Evolutionary conservation across 305 asterid species (phyloP).

Genomic region (Fraxinus velutina): DNA sequence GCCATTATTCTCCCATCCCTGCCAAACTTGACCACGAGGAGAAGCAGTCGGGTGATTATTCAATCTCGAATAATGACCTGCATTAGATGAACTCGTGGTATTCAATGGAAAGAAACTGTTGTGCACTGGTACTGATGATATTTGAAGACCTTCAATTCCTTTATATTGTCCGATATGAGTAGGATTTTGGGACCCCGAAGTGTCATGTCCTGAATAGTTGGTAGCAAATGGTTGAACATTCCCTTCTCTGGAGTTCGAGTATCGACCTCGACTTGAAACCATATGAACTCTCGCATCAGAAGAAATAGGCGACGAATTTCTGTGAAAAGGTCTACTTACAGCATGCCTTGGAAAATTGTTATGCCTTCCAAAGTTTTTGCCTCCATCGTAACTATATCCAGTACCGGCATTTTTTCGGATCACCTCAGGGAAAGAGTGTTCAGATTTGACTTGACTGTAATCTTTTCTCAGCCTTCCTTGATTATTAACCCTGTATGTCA

Average conservation of each 20-base stretch:
- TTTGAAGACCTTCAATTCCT: conserved; percentile 2
- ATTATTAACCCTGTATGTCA: conserved; percentile 16
- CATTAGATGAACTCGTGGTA: background rate
- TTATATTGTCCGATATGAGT: background rate
- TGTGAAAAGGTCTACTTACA: background rate
- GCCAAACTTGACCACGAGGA: background rate
- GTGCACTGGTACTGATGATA: background rate
- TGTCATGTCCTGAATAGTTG: background rate
- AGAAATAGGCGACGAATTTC: background rate
- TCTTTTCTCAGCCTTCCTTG: background rate
- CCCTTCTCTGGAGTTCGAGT: background rate
- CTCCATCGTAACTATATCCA: conserved; percentile 27
- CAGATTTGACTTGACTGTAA: background rate
- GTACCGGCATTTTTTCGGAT: background rate
- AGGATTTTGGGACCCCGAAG: background rate
- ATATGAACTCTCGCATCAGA: background rate
- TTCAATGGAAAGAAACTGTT: background rate
- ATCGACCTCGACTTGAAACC: background rate
- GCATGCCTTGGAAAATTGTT: background rate
- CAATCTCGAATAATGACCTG: conserved; percentile 17
- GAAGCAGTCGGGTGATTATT: background rate
- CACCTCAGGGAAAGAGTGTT: background rate
- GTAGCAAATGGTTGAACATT: background rate
- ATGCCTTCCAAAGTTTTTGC: conserved; percentile 5
- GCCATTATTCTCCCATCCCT: background rate